A percentile compares a stretch with the other conserved stretches of the same genome.
These are phyloP conservation scores for Giardia duodenalis DNA, from an alignment of 208 protist species.

Conservation along the genomic window DNA sequence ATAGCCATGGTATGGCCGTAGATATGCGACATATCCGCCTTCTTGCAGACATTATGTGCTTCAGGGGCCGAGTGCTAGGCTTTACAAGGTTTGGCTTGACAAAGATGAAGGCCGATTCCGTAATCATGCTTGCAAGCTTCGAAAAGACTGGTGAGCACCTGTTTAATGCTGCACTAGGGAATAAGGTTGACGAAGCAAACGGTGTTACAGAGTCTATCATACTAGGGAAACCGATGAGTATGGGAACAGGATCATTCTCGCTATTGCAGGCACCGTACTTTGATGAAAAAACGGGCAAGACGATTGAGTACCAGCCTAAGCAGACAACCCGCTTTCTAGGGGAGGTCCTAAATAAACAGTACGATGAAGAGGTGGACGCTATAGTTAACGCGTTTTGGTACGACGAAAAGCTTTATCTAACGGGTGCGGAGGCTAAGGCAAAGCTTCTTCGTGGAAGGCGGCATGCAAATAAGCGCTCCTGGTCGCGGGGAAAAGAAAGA, in stretches of 20 bases:
- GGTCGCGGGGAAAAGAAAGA: too few relatives aligned
- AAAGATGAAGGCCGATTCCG: conserved; percentile 62
- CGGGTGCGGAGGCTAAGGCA: too few relatives aligned
- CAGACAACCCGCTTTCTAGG: neutral
- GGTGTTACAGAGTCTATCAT: neutral
- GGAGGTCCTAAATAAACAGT: neutral
- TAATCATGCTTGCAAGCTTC: conserved; percentile 97
- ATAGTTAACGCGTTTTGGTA: neutral
- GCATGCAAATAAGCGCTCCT: too few relatives aligned
- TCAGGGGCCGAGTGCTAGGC: neutral
- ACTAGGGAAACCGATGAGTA: neutral
- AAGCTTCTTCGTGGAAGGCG: too few relatives aligned
- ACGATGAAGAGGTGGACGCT: neutral
- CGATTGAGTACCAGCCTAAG: neutral
- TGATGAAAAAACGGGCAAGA: neutral
- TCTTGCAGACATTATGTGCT: neutral
- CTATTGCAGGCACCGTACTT: neutral
- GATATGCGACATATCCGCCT: neutral
- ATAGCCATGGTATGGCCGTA: conserved; percentile 16
- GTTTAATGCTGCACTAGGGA: conserved; percentile 69
- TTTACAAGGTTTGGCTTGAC: neutral
- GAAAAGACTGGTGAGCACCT: conserved; percentile 95
- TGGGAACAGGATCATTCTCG: neutral
- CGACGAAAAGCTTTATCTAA: neutral
- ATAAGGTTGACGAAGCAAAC: neutral